Base-by-base conservation (phyloP, 2,329 filamentous ascomycete species). In the Cordyceps militaris region DNA sequence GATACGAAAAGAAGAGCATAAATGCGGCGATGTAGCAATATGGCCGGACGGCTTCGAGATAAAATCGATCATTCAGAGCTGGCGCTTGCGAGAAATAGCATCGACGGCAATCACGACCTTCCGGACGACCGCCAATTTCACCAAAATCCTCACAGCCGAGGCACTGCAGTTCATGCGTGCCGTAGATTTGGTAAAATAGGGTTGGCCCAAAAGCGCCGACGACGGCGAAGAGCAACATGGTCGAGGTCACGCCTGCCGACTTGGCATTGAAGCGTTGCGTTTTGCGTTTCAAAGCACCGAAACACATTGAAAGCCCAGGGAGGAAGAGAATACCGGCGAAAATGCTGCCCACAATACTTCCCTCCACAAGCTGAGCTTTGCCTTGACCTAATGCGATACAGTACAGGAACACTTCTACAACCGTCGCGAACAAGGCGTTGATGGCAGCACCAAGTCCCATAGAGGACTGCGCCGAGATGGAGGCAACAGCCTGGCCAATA, bases 181-280 rank as follows among this genome's bases (percentile, higher is more conserved):
- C 95, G 71, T 97, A 97, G 62, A 99, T 96, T 69, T 99, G 93
- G 73, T 97, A 99, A 74, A 99, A 99, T 14, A 99, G 76, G 0
- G 94, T 99, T 3, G 94, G 94, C 0, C 93, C 88, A 72, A 99
- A 99, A 9, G 93, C 91, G 61, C 89, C 93, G 65, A 99, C 94
- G 40, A 96, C 89, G 24, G 94, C 93, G 69, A 99, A 99, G 10
- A 99, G 79, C 58, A 99, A 76, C 94, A 99, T 99, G 0, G 94
- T 99, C 2, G 92, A 97, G 0, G 93, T 97, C 34, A 97, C 94
- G 69, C 94, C 91, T 30, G 94, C 94, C 34, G 93, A 97, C 67
- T 87, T 91, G 62, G 94, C 92, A 69, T 99, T 99, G 80, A 99
- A 99, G 43, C 94, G 87, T 70, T 99, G 94, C 1, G 94, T 99